Evolutionary conservation across 768 basidiomycete genomes (phyloP).

Genomic region (Suillus alpinus): DNA sequence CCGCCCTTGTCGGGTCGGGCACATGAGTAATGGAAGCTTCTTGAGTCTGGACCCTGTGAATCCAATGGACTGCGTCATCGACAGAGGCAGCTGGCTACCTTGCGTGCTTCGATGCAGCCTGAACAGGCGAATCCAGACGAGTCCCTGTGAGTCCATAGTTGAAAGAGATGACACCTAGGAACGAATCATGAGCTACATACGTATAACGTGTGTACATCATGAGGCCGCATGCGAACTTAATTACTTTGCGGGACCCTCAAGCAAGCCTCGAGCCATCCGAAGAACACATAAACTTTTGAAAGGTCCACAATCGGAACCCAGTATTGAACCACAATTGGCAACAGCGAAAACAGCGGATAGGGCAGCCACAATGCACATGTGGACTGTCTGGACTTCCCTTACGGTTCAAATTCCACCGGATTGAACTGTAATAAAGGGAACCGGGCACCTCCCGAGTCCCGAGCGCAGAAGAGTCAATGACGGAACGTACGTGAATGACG

Average conservation of each 20-base stretch:
- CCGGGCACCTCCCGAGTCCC: neutral
- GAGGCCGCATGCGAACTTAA: neutral
- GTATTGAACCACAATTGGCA: constrained; percentile 4
- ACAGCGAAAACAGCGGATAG: constrained; percentile 23
- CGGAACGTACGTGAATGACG: neutral
- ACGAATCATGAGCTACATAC: neutral
- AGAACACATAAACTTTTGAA: neutral
- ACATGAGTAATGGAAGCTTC: neutral
- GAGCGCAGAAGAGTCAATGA: neutral
- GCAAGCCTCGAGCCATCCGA: neutral
- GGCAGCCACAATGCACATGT: constrained; percentile 2
- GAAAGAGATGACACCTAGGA: neutral
- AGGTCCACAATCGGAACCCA: neutral
- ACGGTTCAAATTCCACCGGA: constrained; percentile 2
- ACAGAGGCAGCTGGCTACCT: neutral
- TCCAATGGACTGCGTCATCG: neutral
- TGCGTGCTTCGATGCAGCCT: neutral
- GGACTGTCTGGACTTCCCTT: constrained; percentile 3
- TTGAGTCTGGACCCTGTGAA: neutral
- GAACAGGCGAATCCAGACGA: neutral
- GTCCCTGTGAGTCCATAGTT: neutral
- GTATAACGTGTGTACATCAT: neutral
- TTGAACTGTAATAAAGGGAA: constrained; percentile 4
- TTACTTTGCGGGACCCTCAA: neutral
- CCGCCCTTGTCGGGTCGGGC: neutral